phyloP scores from a whole-genome alignment of 2,329 filamentous ascomycete species.

The Alternaria alternata region DNA sequence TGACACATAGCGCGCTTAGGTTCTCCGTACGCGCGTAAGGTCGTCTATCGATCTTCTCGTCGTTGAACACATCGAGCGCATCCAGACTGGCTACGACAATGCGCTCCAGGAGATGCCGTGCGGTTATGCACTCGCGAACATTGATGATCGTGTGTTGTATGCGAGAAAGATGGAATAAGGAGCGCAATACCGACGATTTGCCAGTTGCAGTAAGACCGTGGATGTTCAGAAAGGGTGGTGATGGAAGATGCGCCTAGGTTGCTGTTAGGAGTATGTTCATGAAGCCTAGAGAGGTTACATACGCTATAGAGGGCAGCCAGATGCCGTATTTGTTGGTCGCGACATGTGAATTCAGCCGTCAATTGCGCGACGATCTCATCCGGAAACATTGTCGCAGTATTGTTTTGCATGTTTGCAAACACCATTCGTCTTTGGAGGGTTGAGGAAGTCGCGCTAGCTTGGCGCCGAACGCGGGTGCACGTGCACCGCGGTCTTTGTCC shows the following conservation, averaged over 20 bases:
- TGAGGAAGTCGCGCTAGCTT: slow-evolving; percentile 24
- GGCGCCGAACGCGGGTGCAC: slow-evolving; percentile 30
- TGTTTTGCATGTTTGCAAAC: not conserved
- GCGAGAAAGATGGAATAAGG: slow-evolving; percentile 63
- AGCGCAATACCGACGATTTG: slow-evolving; percentile 75
- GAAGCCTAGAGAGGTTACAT: slow-evolving; percentile 12
- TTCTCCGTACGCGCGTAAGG: slow-evolving; percentile 76
- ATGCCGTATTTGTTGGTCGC: slow-evolving; percentile 58
- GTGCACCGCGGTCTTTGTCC: slow-evolving; percentile 15
- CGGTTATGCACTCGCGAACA: slow-evolving; percentile 79
- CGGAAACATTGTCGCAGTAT: slow-evolving; percentile 45
- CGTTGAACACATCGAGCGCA: slow-evolving; percentile 53
- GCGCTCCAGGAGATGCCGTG: slow-evolving; percentile 78
- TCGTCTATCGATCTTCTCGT: slow-evolving; percentile 48
- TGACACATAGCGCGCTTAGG: slow-evolving; percentile 76
- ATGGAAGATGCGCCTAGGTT: slow-evolving; percentile 68
- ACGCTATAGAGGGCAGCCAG: slow-evolving; percentile 58
- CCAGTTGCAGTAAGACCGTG: slow-evolving; percentile 89
- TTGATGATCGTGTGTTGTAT: slow-evolving; percentile 69
- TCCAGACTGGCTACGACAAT: slow-evolving; percentile 64
- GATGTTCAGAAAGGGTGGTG: slow-evolving; percentile 76
- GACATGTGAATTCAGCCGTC: slow-evolving; percentile 50
- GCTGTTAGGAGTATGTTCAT: slow-evolving; percentile 23
- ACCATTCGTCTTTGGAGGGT: not conserved
- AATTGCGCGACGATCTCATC: slow-evolving; percentile 49